Conservation (phyloP, 495 filamentous ascomycete species). For the Aspergillus kassunensis region DNA sequence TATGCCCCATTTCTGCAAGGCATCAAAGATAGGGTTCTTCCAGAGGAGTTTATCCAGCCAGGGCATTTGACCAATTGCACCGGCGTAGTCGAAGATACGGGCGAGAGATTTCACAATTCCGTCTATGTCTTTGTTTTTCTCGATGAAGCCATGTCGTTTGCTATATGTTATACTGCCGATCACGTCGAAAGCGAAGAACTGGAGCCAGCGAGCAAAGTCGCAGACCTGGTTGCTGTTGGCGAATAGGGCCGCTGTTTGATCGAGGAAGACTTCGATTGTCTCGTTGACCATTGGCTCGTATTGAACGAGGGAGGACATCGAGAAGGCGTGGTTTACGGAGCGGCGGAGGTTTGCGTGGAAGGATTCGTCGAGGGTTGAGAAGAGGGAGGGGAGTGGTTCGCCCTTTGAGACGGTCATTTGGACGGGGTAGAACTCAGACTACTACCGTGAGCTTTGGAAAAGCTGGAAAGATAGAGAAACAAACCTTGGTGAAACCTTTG, state of each 20-base stretch:
- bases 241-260: constrained; percentile 60
- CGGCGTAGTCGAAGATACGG: constrained; percentile 44
- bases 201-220: constrained; percentile 69
- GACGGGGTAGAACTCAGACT: constrained; percentile 71
- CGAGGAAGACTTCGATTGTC: constrained; percentile 48
- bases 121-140: constrained; percentile 54
- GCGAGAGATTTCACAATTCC: constrained; percentile 40
- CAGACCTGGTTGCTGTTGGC: constrained; percentile 43
- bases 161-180: constrained; percentile 62
- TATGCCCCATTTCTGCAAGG: constrained; percentile 11
- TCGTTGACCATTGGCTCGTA: constrained; percentile 70
- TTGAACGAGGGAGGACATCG: constrained; percentile 65
- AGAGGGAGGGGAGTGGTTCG: constrained; percentile 64
- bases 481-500: constrained; percentile 74
- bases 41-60: constrained; percentile 46
- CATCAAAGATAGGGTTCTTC: constrained; percentile 45
- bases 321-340: constrained; percentile 68
- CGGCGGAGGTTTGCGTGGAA: constrained; percentile 69
- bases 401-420: constrained; percentile 63
- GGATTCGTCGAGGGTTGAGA: constrained; percentile 69
- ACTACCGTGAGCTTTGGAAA: not conserved
- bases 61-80: constrained; percentile 48
- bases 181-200: constrained; percentile 78
- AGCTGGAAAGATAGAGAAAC: not conserved
- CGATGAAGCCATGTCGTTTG: constrained; percentile 60